Evolutionary conservation across 805 yeast genomes (phyloP).

Genomic region (Candida vaughaniae): DNA sequence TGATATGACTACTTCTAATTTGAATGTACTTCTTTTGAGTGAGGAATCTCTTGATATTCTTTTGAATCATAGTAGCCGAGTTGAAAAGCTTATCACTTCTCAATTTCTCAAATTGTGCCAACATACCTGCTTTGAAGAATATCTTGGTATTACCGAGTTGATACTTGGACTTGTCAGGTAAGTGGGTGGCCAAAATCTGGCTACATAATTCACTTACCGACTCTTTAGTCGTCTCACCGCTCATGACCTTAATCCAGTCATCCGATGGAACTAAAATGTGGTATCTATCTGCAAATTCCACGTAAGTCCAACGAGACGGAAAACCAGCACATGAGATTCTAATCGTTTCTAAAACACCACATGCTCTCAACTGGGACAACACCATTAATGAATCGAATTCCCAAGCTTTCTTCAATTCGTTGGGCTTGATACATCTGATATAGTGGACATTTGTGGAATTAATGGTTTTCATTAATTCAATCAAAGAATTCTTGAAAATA

Average conservation of each 20-base stretch:
- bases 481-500: slow-evolving; percentile 86
- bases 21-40: slow-evolving; percentile 62
- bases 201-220: slow-evolving; percentile 65
- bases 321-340: slow-evolving; percentile 97
- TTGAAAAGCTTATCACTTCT: slow-evolving; percentile 74
- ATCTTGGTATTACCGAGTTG: slow-evolving; percentile 93
- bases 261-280: slow-evolving; percentile 76
- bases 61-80: slow-evolving; percentile 84
- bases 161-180: slow-evolving; percentile 66
- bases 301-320: slow-evolving; percentile 94
- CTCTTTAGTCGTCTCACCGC: slow-evolving; percentile 48
- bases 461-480: slow-evolving; percentile 89
- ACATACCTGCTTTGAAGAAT: slow-evolving; percentile 94
- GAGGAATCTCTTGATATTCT: slow-evolving; percentile 65
- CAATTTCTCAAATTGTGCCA: slow-evolving; percentile 84
- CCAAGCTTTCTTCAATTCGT: slow-evolving; percentile 94
- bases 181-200: slow-evolving; percentile 61
- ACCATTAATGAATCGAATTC: slow-evolving; percentile 94
- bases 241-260: slow-evolving; percentile 62
- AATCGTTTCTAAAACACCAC: slow-evolving; percentile 97
- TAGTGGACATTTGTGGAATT: slow-evolving; percentile 95
- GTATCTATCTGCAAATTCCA: slow-evolving; percentile 87
- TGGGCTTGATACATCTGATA: slow-evolving; percentile 96
- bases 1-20: slow-evolving; percentile 51
- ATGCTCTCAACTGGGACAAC: slow-evolving; percentile 89